Conservation (phyloP, 495 filamentous ascomycete genomes). For the Aspergillus olivimuriae region DNA sequence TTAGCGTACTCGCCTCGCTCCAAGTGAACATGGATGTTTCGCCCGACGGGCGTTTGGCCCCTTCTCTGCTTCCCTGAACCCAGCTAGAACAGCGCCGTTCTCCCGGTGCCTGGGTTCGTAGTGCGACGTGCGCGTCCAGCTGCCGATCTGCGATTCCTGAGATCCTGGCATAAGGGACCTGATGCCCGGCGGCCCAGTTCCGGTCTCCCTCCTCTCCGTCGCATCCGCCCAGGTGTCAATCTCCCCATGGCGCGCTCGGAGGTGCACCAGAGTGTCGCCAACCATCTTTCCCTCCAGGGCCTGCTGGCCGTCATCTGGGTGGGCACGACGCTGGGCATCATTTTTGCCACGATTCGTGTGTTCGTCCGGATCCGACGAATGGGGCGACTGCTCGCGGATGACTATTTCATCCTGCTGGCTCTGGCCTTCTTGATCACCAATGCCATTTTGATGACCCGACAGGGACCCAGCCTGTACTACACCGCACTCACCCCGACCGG, state of each 20-base stretch:
- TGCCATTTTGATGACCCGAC: constrained; percentile 38
- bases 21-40: too few species aligned
- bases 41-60: too few species aligned
- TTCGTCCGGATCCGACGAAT: constrained; percentile 26
- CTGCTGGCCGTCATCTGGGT: constrained; percentile 20
- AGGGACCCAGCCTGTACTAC: constrained; percentile 37
- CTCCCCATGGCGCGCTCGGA: background rate
- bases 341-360: constrained; percentile 33
- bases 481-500: constrained; percentile 23
- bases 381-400: constrained; percentile 28
- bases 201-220: background rate
- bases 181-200: too few species aligned
- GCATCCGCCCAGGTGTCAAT: background rate
- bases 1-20: too few species aligned
- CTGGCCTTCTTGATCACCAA: constrained; percentile 29
- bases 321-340: constrained; percentile 26
- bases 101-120: too few species aligned
- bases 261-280: constrained; percentile 8
- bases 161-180: too few species aligned
- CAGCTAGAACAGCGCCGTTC: too few species aligned
- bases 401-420: constrained; percentile 38
- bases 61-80: too few species aligned
- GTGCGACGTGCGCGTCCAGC: too few species aligned
- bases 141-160: too few species aligned
- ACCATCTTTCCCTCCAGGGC: constrained; percentile 7